Base-by-base conservation (phyloP, 768 basidiomycete genomes). In the Porpolomopsis calyptriformis region DNA sequence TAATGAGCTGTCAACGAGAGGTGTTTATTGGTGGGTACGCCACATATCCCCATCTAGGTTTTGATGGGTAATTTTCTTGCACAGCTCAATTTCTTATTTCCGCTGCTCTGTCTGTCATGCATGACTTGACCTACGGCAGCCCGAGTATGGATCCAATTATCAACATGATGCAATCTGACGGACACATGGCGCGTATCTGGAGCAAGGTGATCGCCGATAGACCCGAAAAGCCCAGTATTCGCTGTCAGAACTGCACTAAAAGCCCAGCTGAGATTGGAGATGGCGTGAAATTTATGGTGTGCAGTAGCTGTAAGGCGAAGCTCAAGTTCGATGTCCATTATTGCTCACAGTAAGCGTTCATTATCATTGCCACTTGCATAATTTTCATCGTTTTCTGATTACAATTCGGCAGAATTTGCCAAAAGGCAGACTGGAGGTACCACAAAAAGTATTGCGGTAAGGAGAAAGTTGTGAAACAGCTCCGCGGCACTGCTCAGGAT, bases 391-490 rank as follows among this genome's bases (percentile, higher is more conserved):
- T 39, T 26, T 18, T 12, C 11, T 19, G 22, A n/a, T 9, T 16
- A 19, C 12, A 20, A 29, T 47, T 2, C 18, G 7, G 8, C 45
- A 57, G 55, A 26, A 35, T 27, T 40, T 57, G 55, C 40, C 54
- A 57, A 41, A 45, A 38, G 34, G 20, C 45, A 40, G 49, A 56
- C 49, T 55, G 52, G 55, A 40, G 31, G 9, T 35, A 23, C 3
- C 55, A 55, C 43, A 56, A 51, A 41, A 37, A 36, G 33, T 24
- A 50, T 20, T 56, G 55, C 38, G 53, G 55, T 18, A 57, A 56
- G 38, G 39, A 52, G 23, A 45, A 44, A 19, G 41, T 53, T 1
- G 42, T 55, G 18, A 57, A 55, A 40, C 39, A 45, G 41, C 55
- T 57, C 22, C 46, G 19, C 1, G 56, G 54, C 22, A 55, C 56